These are phyloP conservation scores for Tephrocybe sp. DNA, from an alignment of 768 basidiomycete species.

Conservation along the genomic window DNA sequence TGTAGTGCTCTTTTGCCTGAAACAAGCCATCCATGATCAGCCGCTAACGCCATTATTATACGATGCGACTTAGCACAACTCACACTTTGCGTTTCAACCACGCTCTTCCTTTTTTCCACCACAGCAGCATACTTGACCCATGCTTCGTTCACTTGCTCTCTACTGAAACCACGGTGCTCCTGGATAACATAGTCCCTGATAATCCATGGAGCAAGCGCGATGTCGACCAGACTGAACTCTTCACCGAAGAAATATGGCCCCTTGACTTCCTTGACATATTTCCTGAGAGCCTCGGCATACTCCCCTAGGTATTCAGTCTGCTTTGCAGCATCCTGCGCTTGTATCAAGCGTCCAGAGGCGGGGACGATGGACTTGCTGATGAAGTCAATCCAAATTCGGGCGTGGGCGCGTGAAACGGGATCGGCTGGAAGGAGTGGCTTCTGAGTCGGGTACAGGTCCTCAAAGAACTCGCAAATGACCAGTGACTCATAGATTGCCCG, in stretches of 20 bases:
- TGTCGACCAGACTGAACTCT: conserved; percentile 52
- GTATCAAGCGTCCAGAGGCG: conserved; percentile 47
- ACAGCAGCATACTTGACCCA: conserved; percentile 47
- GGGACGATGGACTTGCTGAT: conserved; percentile 54
- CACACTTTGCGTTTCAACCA: conserved; percentile 45
- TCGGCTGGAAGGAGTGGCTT: conserved; percentile 54
- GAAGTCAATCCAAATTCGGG: conserved; percentile 59
- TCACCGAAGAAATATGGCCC: conserved; percentile 61
- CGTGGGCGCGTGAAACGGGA: conserved; percentile 49
- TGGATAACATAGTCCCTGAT: conserved; percentile 44
- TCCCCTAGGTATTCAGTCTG: conserved; percentile 28
- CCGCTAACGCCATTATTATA: not conserved
- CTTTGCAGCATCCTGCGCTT: conserved; percentile 33
- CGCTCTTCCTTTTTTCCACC: conserved; percentile 44
- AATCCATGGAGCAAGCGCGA: conserved; percentile 57
- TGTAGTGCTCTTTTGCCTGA: conserved; percentile 35
- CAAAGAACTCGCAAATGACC: conserved; percentile 65
- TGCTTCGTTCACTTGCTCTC: conserved; percentile 37
- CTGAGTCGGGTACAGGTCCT: conserved; percentile 52
- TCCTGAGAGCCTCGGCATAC: conserved; percentile 26
- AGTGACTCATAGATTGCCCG: conserved; percentile 65
- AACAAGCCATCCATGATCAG: not conserved
- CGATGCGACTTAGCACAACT: too few relatives aligned
- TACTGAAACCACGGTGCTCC: conserved; percentile 48
- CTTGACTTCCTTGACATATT: conserved; percentile 31